Conservation (phyloP, 768 basidiomycete genomes). For the Termitomyces sp. region DNA sequence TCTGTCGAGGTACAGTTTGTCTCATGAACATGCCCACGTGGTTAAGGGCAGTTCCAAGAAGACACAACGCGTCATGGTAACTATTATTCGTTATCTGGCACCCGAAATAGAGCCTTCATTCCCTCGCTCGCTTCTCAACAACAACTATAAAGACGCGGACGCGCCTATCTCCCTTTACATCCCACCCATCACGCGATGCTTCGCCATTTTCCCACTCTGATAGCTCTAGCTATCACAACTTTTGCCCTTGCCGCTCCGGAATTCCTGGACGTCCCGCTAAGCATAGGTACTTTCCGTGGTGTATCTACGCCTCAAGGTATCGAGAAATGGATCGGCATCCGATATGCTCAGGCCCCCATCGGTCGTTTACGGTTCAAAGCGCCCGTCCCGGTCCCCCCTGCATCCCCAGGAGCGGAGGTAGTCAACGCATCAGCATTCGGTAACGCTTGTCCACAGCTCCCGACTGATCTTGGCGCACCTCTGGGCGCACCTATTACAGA, state of each 20-base stretch:
- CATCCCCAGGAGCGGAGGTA: constrained; percentile 16
- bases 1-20: background rate
- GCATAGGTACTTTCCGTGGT: constrained; percentile 46
- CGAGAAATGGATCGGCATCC: constrained; percentile 60
- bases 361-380: constrained; percentile 55
- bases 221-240: background rate
- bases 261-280: constrained; percentile 34
- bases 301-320: constrained; percentile 36
- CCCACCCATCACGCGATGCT: background rate
- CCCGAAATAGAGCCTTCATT: background rate
- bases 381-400: constrained; percentile 38
- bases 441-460: constrained; percentile 51
- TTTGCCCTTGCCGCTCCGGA: background rate
- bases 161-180: background rate
- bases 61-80: background rate
- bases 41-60: background rate
- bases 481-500: constrained; percentile 45
- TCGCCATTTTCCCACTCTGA: background rate
- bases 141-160: background rate
- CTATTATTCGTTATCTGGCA: background rate
- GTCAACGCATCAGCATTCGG: constrained; percentile 47
- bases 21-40: background rate
- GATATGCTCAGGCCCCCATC: constrained; percentile 53
- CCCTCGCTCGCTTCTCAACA: background rate
- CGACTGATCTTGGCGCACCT: constrained; percentile 33